Evolutionary conservation across 73 alveolate species (phyloP), one percentile per base, ranked within the genome.

Genomic region (Uronychia binucleata): DNA sequence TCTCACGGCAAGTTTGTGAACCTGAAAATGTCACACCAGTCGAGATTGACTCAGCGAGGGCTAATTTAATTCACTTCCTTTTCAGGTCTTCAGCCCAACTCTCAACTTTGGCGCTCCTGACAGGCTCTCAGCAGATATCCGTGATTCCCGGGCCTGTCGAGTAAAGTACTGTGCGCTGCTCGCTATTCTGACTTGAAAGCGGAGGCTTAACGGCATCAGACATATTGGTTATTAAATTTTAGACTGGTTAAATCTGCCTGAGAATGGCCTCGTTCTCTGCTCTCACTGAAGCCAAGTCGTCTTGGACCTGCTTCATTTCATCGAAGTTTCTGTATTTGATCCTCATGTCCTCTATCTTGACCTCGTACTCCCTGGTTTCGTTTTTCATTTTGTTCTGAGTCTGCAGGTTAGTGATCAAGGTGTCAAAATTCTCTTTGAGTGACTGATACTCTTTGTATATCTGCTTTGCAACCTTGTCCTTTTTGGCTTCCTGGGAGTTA

Each of bases 401-500:
- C 86, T 90, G 84, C 19, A 90, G 79, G 34, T 81, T 86, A 11
- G 85, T 81, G 25, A 86, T 81, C 26, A 90, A 83, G 33, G 30
- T 46, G 67, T 86, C 91, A 60, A 90, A 90, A 88, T 89, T 80
- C 26, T 90, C 96, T 80, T 90, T 90, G 31, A 90, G 80, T 26
- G 80, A 28, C 75, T 58, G 33, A 60, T 80, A 77, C 35, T 90
- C 93, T 81, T 90, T 88, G 83, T 90, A 90, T 74, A 90, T 76
- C 1, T 33, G 27, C 59, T 85, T 90, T 32, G 90, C 88, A 26
- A 77, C 77, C 58, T 90, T 90, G 31, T 90, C 96, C 76, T 90
- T 90, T 78, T 90, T 86, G 32, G 96, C 93, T 34, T 82, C 90
- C 31, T 90, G 60, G n/a, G n/a, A n/a, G n/a, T n/a, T n/a, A n/a